These are phyloP conservation scores for Pleurotus salmoneostramineus DNA, from an alignment of 768 basidiomycete genomes.

Conservation along the genomic window DNA sequence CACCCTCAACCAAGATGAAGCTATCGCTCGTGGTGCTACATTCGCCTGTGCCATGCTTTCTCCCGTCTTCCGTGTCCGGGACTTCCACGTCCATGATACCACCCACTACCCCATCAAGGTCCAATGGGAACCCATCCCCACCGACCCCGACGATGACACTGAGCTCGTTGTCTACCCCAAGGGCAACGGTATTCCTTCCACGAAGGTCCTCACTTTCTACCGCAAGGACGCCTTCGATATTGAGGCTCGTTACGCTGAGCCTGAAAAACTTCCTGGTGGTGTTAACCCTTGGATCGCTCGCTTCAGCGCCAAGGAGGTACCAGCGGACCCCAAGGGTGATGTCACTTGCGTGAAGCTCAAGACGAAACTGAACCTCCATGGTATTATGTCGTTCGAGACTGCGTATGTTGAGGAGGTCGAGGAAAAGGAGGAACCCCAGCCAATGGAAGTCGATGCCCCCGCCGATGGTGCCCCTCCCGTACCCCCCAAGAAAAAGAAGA, in stretches of 20 bases:
- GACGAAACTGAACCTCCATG: constrained; percentile 82
- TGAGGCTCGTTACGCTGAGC: constrained; percentile 81
- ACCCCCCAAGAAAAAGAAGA: constrained; percentile 81
- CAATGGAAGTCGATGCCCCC: constrained; percentile 63
- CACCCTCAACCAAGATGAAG: constrained; percentile 98
- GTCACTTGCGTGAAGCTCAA: constrained; percentile 85
- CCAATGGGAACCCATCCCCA: constrained; percentile 71
- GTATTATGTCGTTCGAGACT: constrained; percentile 80
- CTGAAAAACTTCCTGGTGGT: constrained; percentile 63
- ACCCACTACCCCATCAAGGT: constrained; percentile 88
- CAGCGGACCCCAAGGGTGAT: constrained; percentile 64
- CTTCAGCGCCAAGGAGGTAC: constrained; percentile 82
- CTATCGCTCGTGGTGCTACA: constrained; percentile 92
- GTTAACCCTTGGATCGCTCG: constrained; percentile 85
- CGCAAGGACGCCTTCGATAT: constrained; percentile 86
- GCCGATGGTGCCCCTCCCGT: constrained; percentile 20
- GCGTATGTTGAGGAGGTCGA: constrained; percentile 84
- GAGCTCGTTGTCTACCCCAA: constrained; percentile 88
- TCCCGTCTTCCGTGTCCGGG: constrained; percentile 96
- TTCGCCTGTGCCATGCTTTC: constrained; percentile 97
- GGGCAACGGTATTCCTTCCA: constrained; percentile 85
- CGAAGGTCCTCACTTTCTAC: constrained; percentile 94
- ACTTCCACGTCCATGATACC: constrained; percentile 88
- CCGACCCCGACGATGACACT: constrained; percentile 85
- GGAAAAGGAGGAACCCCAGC: constrained; percentile 65